phyloP scores from a whole-genome alignment of 2,329 filamentous ascomycete genomes.

The Diplodia seriata region DNA sequence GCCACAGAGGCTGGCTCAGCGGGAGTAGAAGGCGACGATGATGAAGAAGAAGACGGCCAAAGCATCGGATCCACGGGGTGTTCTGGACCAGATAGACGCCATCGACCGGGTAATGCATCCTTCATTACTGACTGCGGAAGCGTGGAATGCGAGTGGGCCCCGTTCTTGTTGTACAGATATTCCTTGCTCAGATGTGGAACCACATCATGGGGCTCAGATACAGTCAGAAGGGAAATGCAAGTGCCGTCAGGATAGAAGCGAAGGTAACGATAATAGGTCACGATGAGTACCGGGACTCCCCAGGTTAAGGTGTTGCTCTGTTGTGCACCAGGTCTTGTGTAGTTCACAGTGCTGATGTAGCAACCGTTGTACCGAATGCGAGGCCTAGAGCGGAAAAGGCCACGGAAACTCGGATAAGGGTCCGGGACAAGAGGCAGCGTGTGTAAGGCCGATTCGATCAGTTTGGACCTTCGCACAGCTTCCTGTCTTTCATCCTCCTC shows the following conservation, averaged over 20 bases:
- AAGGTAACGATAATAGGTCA: constrained; percentile 97
- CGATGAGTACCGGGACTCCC: constrained; percentile 83
- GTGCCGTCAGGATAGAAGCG: constrained; percentile 93
- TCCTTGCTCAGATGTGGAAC: constrained; percentile 82
- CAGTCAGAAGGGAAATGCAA: constrained; percentile 79
- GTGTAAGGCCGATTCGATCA: constrained; percentile 38
- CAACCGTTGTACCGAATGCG: constrained; percentile 92
- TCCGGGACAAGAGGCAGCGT: constrained; percentile 47
- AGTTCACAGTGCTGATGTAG: constrained; percentile 97
- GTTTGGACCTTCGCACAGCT: background rate
- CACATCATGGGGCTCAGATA: constrained; percentile 81
- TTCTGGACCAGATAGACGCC: constrained; percentile 66
- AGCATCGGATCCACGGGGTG: constrained; percentile 31
- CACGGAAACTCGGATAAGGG: constrained; percentile 55
- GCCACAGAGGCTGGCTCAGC: background rate
- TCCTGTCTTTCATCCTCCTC: constrained; percentile 31
- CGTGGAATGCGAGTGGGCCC: constrained; percentile 37
- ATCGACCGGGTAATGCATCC: constrained; percentile 69
- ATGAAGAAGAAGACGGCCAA: constrained; percentile 14
- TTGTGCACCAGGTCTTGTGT: constrained; percentile 80
- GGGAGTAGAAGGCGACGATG: constrained; percentile 1
- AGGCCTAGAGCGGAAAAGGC: constrained; percentile 81
- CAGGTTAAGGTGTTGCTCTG: constrained; percentile 75
- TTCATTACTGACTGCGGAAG: constrained; percentile 67
- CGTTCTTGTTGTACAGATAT: constrained; percentile 59